Evolutionary conservation across 108 stramenopile genomes (phyloP), one percentile per base, ranked within the genome.

Genomic region (Stephanodiscus triporus): DNA sequence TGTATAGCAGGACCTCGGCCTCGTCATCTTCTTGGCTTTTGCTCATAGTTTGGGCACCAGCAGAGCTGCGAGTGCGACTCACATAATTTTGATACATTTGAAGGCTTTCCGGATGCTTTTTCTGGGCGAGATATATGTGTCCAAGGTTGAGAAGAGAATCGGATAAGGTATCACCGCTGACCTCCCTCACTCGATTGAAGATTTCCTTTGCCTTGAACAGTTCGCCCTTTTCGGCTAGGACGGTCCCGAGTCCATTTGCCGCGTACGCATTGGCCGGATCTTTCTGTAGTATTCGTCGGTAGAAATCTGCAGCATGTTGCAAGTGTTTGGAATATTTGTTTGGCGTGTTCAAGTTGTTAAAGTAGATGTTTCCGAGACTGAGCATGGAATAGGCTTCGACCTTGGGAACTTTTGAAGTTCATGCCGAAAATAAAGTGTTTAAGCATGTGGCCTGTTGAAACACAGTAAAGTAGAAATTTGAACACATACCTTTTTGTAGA

Each of bases 201-300:
- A 91, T 77, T 76, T 93, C 91, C 66, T 93, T 93, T 23, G 95
- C 90, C 72, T 89, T 89, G 73, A 89, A 83, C 7, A 95, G 73
- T 43, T 95, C 92, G 10, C 81, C 94, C 65, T 93, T 95, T 73
- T 95, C 95, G 0, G 95, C 95, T 49, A 95, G 80, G 19, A 93
- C 87, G 42, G 91, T 89, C 7, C 95, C 95, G 23, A 95, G 56
- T 2, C 95, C 95, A 70, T 93, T 95, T 9, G 90, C 95, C 23
- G 95, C 95, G 55, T 92, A 95, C 2, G 92, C 91, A 82, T 95
- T 95, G n/a, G 88, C 83, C n/a, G 83, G 85, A 66, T 95, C 95
- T 65, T 92, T 93, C 32, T 58, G 66, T 6, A 95, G 67, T 42
- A 92, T 91, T 58, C 87, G 67, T 61, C 83, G 80, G 81, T 91